A percentile compares a stretch with the other conserved stretches of the same genome.
phyloP scores from a whole-genome alignment of 75 land plant genomes.

The Ceratopteris richardii region DNA sequence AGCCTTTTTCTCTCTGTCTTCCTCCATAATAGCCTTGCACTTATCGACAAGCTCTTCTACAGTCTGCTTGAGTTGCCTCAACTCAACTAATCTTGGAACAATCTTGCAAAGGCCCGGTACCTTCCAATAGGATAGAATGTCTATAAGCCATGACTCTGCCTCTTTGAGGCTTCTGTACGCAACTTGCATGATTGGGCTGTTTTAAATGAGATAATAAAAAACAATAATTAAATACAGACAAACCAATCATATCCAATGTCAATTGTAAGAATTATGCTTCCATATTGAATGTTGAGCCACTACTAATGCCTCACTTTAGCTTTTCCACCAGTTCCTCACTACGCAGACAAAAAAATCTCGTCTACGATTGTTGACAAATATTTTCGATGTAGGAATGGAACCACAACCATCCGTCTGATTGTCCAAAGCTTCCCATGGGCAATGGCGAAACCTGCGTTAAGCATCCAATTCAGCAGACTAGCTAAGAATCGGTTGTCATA shows the following conservation, averaged over 20 bases:
- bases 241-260: conserved; percentile 92
- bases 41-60: conserved; percentile 79
- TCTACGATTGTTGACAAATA: conserved; percentile 88
- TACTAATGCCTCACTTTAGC: conserved; percentile 33
- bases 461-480: too few species aligned
- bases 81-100: conserved; percentile 88
- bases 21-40: conserved; percentile 87
- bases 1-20: conserved; percentile 73
- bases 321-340: conserved; percentile 69
- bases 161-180: conserved; percentile 97
- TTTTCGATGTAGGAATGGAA: conserved; percentile 88
- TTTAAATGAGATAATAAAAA: conserved; percentile 73
- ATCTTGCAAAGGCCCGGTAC: conserved; percentile 64
- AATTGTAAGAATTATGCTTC: conserved; percentile 86
- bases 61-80: conserved; percentile 76
- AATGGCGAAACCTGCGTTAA: too few species aligned
- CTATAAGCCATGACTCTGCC: conserved; percentile 84
- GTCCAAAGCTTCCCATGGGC: too few species aligned
- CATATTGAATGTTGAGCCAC: conserved; percentile 73
- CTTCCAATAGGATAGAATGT: conserved; percentile 98
- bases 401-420: conserved; percentile 84
- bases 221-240: conserved; percentile 87
- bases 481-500: too few species aligned
- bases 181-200: conserved; percentile 94
- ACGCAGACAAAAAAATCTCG: conserved; percentile 77